Evolutionary conservation across 768 basidiomycete genomes (phyloP).

Genomic region (Sarcomyxa edulis): DNA sequence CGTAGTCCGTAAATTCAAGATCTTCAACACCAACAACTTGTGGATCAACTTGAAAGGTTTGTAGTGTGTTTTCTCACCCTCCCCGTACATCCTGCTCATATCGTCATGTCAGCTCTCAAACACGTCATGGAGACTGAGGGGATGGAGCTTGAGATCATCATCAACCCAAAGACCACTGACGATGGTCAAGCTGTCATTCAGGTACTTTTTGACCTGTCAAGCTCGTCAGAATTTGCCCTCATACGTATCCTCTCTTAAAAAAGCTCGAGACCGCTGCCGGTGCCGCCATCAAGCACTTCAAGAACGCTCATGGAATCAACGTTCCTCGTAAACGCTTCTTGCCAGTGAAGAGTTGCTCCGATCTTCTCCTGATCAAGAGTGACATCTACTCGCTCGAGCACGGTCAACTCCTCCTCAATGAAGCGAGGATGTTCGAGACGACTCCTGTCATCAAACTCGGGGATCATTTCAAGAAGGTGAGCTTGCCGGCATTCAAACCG

Average conservation of each 20-base stretch:
- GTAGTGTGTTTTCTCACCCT: constrained; percentile 7
- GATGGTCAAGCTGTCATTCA: constrained; percentile 84
- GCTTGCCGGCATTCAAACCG: too few relatives aligned
- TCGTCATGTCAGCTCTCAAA: constrained; percentile 62
- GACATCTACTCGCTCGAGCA: constrained; percentile 90
- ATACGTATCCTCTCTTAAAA: constrained; percentile 13
- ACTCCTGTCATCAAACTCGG: constrained; percentile 97
- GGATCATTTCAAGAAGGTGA: constrained; percentile 93
- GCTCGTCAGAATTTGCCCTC: constrained; percentile 9
- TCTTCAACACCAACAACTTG: constrained; percentile 72
- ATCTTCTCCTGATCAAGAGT: constrained; percentile 84
- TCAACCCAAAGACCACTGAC: constrained; percentile 86
- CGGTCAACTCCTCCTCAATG: constrained; percentile 84
- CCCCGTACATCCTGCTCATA: constrained; percentile 1
- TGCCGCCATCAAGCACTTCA: constrained; percentile 92
- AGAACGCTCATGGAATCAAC: constrained; percentile 88
- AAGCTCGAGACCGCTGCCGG: constrained; percentile 89
- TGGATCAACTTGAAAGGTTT: constrained; percentile 75
- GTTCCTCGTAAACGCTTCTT: constrained; percentile 94
- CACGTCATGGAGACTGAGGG: constrained; percentile 81
- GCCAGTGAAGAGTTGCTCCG: constrained; percentile 85
- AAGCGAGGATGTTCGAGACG: constrained; percentile 74
- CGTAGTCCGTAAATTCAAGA: constrained; percentile 68
- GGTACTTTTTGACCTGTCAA: constrained; percentile 22
- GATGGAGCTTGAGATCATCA: constrained; percentile 93